Conservation (phyloP, 805 yeast species). For the Candida oleophila region DNA sequence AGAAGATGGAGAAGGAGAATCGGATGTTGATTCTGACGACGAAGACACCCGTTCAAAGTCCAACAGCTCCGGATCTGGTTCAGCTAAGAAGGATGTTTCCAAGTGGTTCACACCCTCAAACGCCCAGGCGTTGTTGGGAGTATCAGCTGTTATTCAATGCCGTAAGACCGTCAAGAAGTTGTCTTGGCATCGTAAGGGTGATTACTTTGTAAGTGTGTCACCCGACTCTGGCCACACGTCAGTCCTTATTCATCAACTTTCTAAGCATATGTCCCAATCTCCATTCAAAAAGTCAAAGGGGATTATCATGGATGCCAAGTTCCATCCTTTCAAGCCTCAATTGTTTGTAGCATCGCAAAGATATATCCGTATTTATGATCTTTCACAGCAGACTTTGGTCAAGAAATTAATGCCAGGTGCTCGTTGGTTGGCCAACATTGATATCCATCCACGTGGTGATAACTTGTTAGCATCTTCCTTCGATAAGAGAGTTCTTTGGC, state of each 20-base stretch:
- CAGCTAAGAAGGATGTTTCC: conserved; percentile 52
- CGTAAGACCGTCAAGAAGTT: conserved; percentile 71
- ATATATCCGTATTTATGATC: conserved; percentile 85
- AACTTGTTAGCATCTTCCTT: conserved; percentile 88
- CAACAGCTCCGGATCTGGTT: conserved; percentile 6
- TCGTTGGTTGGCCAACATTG: conserved; percentile 87
- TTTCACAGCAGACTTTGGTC: conserved; percentile 77
- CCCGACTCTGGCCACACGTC: conserved; percentile 88
- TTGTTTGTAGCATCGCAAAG: conserved; percentile 93
- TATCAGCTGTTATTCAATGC: conserved; percentile 67
- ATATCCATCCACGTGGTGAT: conserved; percentile 95
- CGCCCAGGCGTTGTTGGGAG: conserved; percentile 60
- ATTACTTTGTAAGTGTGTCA: conserved; percentile 94
- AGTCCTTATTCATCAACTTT: conserved; percentile 89
- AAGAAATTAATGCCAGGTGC: conserved; percentile 94
- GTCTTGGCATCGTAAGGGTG: conserved; percentile 97
- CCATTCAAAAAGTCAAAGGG: conserved; percentile 95
- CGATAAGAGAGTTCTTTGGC: conserved; percentile 96
- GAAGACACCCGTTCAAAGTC: conserved; percentile 19
- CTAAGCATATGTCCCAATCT: conserved; percentile 92
- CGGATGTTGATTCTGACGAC: conserved; percentile 22
- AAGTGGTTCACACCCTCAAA: conserved; percentile 81
- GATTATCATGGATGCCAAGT: conserved; percentile 90
- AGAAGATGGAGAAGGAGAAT: conserved; percentile 40
- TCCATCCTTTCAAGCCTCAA: conserved; percentile 96